A percentile compares a stretch with the other conserved stretches of the same genome.
phyloP scores from a whole-genome alignment of 176 grass and related monocot species.

The Avena eriantha region DNA sequence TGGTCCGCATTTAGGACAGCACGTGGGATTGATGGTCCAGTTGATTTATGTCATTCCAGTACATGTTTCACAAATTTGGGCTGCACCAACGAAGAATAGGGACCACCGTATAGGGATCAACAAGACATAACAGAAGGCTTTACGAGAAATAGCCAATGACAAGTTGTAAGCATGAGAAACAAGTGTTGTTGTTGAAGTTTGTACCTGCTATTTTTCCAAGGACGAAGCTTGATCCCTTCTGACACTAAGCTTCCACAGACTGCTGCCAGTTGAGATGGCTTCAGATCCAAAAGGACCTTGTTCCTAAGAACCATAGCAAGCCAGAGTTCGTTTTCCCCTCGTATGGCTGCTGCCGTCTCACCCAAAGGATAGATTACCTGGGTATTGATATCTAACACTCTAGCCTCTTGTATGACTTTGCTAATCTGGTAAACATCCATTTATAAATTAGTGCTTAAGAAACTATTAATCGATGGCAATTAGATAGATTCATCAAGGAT shows the following conservation, averaged over 20 bases:
- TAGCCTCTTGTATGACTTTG: slow-evolving; percentile 92
- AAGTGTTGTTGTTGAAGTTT: slow-evolving; percentile 11
- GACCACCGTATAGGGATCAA: slow-evolving; percentile 26
- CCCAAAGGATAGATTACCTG: slow-evolving; percentile 94
- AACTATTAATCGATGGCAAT: slow-evolving; percentile 4
- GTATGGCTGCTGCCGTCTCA: slow-evolving; percentile 89
- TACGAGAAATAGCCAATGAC: slow-evolving; percentile 6
- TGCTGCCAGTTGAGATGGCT: slow-evolving; percentile 91
- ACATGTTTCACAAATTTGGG: slow-evolving; percentile 28
- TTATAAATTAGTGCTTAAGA: slow-evolving; percentile 36
- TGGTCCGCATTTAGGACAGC: slow-evolving; percentile 4
- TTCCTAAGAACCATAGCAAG: slow-evolving; percentile 93
- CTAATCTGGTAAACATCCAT: slow-evolving; percentile 73
- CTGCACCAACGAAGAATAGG: slow-evolving; percentile 20
- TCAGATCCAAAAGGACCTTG: slow-evolving; percentile 88
- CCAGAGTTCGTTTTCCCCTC: slow-evolving; percentile 97
- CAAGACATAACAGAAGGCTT: slow-evolving; percentile 33
- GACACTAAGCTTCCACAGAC: slow-evolving; percentile 98
- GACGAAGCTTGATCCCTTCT: slow-evolving; percentile 96
- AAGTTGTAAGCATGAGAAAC: slow-evolving; percentile 23
- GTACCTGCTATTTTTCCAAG: slow-evolving; percentile 87
- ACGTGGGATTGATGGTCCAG: neutral
- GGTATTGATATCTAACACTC: slow-evolving; percentile 89
- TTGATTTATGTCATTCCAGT: slow-evolving; percentile 9
- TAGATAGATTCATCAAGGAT: slow-evolving; percentile 38